Percentiles rank a stretch among this genome's conserved stretches.
Conservation (phyloP, 2,329 filamentous ascomycete genomes). For the Ambrosiella beaveri region DNA sequence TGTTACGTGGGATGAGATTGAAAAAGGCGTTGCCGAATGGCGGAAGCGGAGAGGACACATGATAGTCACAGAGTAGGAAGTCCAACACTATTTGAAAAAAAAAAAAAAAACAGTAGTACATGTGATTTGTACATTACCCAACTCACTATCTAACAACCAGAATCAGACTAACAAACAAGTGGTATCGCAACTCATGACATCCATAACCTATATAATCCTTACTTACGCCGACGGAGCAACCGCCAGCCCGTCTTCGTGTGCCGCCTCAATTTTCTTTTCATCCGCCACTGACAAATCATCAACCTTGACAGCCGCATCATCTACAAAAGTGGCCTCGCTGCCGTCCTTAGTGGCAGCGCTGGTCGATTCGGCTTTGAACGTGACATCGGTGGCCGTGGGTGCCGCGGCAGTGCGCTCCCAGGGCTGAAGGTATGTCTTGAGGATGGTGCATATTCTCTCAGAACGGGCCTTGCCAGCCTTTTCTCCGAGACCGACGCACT, state of each 20-base stretch:
- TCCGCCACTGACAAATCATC: constrained; percentile 14
- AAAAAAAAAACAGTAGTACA: background rate
- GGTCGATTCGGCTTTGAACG: background rate
- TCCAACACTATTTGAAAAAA: background rate
- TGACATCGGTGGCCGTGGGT: background rate
- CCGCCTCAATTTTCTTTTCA: constrained; percentile 15
- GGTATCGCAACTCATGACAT: constrained; percentile 7
- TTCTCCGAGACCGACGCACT: constrained; percentile 36
- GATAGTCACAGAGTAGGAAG: background rate
- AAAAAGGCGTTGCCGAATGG: constrained; percentile 67
- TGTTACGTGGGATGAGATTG: constrained; percentile 58
- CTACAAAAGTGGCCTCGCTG: constrained; percentile 5
- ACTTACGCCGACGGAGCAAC: constrained; percentile 3
- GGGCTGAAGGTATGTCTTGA: constrained; percentile 23
- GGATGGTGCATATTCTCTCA: constrained; percentile 34
- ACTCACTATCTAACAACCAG: background rate
- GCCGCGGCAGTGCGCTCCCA: constrained; percentile 9
- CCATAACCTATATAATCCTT: background rate
- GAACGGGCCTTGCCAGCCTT: constrained; percentile 25
- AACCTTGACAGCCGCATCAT: constrained; percentile 5
- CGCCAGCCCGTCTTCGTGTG: background rate
- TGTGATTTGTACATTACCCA: background rate
- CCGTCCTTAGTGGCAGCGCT: background rate
- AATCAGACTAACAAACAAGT: constrained; percentile 3
- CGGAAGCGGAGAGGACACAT: constrained; percentile 45